Base-by-base conservation (phyloP, 495 filamentous ascomycete species). In the Stereocaulon alpinum region DNA sequence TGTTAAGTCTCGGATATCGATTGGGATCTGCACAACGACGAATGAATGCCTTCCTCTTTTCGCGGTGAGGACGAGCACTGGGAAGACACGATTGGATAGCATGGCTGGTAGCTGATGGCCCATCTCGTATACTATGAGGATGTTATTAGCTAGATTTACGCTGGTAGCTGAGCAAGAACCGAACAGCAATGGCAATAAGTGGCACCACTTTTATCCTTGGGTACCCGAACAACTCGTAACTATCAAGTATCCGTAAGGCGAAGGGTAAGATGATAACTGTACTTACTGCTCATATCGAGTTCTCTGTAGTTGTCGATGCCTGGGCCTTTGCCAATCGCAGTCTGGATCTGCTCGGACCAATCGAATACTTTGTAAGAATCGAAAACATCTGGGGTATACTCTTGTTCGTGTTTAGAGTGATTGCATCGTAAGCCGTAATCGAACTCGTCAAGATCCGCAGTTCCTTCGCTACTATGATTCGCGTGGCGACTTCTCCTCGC, bases 371-470 rank as follows among this genome's bases (percentile, higher is more conserved):
- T 56, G 34, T 42, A 56, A 0, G 66, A 57, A 29, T 69, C 67
- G 55, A 59, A 69, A 29, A 69, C 60, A 47, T 68, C 66, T 40
- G 86, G 86, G 37, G 87, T 93, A 68, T 87, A 91, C 44, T 79
- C 79, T 66, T 71, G 76, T 71, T 94, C 89, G 61, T 86, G 77
- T 69, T 79, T 71, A 6, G 79, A 79, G 70, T 92, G 89, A 51
- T 82, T 69, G 14, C 75, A 70, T 62, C 81, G 77, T 63, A 91
- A 70, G 40, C 77, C 80, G 1, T 61, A 60, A 24, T 77, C 72
- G 62, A 92, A 91, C 62, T 92, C 88, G 0, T 60, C 69, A 76
- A 80, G 88, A 22, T 69, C 77, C 7, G 85, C 87, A 5, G 86
- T 84, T 0, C 85, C 86, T 17, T 73, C 64, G 43, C 68, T 66